Evolutionary conservation across 768 basidiomycete genomes (phyloP).

Genomic region (Suillus occidentalis): DNA sequence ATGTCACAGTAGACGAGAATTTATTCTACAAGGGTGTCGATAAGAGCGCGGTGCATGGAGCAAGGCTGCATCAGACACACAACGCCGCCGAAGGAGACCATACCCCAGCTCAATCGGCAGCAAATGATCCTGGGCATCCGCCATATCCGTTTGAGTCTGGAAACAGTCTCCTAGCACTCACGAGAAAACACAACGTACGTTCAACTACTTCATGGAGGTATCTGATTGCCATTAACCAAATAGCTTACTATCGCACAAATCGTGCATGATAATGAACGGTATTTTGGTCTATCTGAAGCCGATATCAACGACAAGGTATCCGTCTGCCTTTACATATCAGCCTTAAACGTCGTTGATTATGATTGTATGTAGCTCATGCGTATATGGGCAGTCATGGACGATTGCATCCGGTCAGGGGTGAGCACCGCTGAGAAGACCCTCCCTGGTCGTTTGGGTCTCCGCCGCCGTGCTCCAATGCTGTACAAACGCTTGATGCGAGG

Average conservation of each 20-base stretch:
- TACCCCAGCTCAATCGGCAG: constrained; percentile 12
- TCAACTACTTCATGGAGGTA: constrained; percentile 1
- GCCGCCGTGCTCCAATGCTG: constrained; percentile 83
- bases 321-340: constrained; percentile 3
- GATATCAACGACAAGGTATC: constrained; percentile 73
- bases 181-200: constrained; percentile 80
- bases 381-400: constrained; percentile 93
- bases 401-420: constrained; percentile 85
- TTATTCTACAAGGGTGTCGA: constrained; percentile 92
- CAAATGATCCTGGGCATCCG: constrained; percentile 51
- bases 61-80: constrained; percentile 70
- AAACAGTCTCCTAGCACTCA: constrained; percentile 69
- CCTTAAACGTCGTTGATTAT: background rate
- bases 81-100: constrained; percentile 33
- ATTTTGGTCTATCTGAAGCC: constrained; percentile 72
- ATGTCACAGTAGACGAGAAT: constrained; percentile 77
- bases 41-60: constrained; percentile 76
- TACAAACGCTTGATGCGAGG: constrained; percentile 91
- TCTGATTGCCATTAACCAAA: background rate
- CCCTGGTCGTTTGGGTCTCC: constrained; percentile 80
- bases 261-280: constrained; percentile 88
- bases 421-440: constrained; percentile 75
- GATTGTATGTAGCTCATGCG: constrained; percentile 49
- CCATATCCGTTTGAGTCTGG: constrained; percentile 85
- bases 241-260: constrained; percentile 94